Evolutionary conservation across 805 yeast genomes (phyloP), one percentile per base, ranked within the genome.

Genomic region (Wickerhamomyces chambardii): DNA sequence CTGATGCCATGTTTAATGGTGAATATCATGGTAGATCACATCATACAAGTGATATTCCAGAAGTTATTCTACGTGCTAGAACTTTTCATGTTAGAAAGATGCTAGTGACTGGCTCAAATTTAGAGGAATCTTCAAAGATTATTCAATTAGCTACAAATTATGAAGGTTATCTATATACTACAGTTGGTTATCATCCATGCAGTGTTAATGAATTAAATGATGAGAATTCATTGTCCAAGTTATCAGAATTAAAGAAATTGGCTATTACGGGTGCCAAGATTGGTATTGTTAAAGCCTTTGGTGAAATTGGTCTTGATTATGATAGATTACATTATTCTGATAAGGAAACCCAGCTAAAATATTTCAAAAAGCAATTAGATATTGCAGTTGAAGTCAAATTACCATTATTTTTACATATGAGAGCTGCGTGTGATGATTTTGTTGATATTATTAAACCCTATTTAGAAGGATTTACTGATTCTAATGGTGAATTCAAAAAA

Each of bases 101-200:
- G 66, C 66, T 92, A 29, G 68, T 92, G 12, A 92, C 97, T 0
- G 97, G 97, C 0, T 79, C 95, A 0, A 74, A 82, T 2, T 61
- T 86, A 6, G 50, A 55, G 2, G 96, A 90, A 46, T 75, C 89
- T 16, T 47, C 54, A 26, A 61, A 64, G n/a, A 82, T 87, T 7
- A 55, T 84, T 15, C 68, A 66, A 14, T 50, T 89, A 22, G 77
- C 83, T 28, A 42, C 51, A 3, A 40, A 55, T 33, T 56, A 59
- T 37, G 59, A 61, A 4, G 51, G 48, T 9, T 47, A 42, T 14
- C 52, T 78, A 22, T 70, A 61, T 40, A 74, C 83, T 17, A 92
- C 98, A 0, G 89, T 78, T 2, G 98, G 99, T 11, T 94, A 90
- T 2, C 99, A 92, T 61, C 99, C 99, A 1, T 90, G 98, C 57